A percentile compares a stretch with the other conserved stretches of the same genome.
Evolutionary conservation across 2,329 filamentous ascomycete species (phyloP).

Genomic region (Monosporascus sp.): DNA sequence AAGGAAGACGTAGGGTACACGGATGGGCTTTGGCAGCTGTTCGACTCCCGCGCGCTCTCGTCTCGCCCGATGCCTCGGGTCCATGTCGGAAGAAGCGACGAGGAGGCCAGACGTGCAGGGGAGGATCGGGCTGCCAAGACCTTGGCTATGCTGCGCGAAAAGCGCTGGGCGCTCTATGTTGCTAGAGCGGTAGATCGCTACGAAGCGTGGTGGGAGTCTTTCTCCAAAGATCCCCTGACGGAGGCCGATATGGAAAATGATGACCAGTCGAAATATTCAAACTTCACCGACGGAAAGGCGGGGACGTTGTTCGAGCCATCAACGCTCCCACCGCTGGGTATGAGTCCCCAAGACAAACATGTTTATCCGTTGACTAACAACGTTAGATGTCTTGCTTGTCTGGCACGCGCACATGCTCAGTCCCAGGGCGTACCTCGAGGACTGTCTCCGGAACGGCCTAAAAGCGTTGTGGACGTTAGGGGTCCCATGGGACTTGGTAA

Average conservation of each 20-base stretch:
- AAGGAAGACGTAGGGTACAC: constrained; percentile 61
- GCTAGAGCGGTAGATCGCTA: constrained; percentile 65
- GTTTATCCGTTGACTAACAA: constrained; percentile 16
- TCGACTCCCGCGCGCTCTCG: constrained; percentile 36
- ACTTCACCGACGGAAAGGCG: constrained; percentile 25
- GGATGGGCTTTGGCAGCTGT: constrained; percentile 62
- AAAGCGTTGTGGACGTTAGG: constrained; percentile 54
- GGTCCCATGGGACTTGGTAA: constrained; percentile 60
- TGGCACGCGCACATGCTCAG: constrained; percentile 79
- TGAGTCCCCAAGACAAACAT: constrained; percentile 3
- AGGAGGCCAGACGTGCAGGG: no score
- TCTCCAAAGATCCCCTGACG: constrained; percentile 25
- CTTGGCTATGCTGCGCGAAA: constrained; percentile 57
- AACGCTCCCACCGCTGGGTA: constrained; percentile 55
- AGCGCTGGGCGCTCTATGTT: constrained; percentile 68
- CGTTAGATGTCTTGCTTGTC: constrained; percentile 66
- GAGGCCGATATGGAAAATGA: constrained; percentile 30
- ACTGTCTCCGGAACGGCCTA: constrained; percentile 56
- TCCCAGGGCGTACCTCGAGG: constrained; percentile 67
- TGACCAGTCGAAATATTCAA: constrained; percentile 19
- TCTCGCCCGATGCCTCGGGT: constrained; percentile 1
- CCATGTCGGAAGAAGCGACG: no score
- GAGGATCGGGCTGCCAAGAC: constrained; percentile 33
- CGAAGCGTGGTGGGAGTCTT: constrained; percentile 55
- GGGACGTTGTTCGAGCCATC: constrained; percentile 31